Base-by-base conservation (phyloP, 2,329 filamentous ascomycete species). In the Penicillium sp. region DNA sequence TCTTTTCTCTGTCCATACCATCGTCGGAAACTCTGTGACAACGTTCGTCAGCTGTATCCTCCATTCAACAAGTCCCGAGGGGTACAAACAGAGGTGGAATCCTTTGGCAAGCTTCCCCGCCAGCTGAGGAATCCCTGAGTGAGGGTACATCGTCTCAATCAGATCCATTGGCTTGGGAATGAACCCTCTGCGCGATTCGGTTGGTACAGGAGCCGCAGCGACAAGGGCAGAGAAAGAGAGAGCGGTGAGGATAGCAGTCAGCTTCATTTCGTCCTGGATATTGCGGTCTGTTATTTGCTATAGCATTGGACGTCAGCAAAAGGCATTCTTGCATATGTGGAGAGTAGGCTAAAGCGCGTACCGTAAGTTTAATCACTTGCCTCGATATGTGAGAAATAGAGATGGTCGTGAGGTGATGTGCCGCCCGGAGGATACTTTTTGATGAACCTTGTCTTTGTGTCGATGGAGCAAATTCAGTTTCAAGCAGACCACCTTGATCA, bases 131-230 rank as follows among this genome's bases (percentile, higher is more conserved):
- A 65, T 54, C 10, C 63, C 65, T 1, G 62, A 66, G 41, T 56
- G n/a, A 18, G 65, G 63, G 22, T 56, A 61, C 50, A 66, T 54
- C 50, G 31, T 59, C 9, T 67, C 60, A 14, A 67, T 22, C 3
- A 56, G 4, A 14, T 59, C 50, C 52, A 58, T 59, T 2, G 65
- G 59, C 16, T 56, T 52, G 22, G 65, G 65, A 22, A 65, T 55
- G 4, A 62, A n/a, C 22, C 19, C 36, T 41, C 58, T 44, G 9
- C 36, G 40, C 2, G 24, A 36, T 1, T 46, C 57, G 1, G 35
- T 19, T 16, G 53, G 50, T 10, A 66, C 39, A 10, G 62, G 65
- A 6, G 52, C 50, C 14, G 64, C 55, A 18, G 27, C 57, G 24
- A 56, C 55, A 5, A 61, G 2, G 14, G 55, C 50, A 9, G 56